phyloP scores from a whole-genome alignment of 148 eudicot genomes.

The Rhododendron ferrugineum region DNA sequence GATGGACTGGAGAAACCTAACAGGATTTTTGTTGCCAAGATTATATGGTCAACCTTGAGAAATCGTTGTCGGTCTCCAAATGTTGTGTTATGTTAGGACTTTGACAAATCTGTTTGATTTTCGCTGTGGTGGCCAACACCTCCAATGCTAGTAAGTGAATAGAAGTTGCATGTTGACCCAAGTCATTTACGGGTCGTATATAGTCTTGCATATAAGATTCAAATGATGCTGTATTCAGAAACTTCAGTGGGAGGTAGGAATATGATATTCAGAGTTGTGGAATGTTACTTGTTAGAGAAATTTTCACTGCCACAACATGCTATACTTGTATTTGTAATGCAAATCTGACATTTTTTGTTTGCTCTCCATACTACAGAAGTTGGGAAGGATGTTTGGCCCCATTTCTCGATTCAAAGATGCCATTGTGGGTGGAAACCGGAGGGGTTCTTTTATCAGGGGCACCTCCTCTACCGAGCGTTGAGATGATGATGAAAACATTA shows the following conservation, averaged over 20 bases:
- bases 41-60: not conserved
- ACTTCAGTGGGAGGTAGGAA: conserved; percentile 2
- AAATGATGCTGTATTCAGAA: not conserved
- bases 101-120: not conserved
- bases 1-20: conserved; percentile 1
- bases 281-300: not conserved
- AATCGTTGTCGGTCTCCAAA: not conserved
- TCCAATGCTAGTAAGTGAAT: not conserved
- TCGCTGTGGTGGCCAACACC: not conserved
- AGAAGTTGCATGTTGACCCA: not conserved
- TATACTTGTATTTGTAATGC: not conserved
- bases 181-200: not conserved
- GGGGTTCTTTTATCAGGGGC: conserved; percentile 30
- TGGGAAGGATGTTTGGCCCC: conserved; percentile 41
- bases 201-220: not conserved
- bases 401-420: conserved; percentile 51
- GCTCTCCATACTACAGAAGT: conserved; percentile 21
- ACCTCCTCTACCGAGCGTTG: conserved; percentile 32
- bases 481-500: conserved; percentile 22
- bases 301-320: not conserved
- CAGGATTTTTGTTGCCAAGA: not conserved
- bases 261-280: not conserved
- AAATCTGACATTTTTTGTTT: not conserved
- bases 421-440: conserved; percentile 40
- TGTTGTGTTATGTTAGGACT: not conserved